Base-by-base conservation (phyloP, 2,329 filamentous ascomycete species). In the Lasiodiplodia hormozganensis region DNA sequence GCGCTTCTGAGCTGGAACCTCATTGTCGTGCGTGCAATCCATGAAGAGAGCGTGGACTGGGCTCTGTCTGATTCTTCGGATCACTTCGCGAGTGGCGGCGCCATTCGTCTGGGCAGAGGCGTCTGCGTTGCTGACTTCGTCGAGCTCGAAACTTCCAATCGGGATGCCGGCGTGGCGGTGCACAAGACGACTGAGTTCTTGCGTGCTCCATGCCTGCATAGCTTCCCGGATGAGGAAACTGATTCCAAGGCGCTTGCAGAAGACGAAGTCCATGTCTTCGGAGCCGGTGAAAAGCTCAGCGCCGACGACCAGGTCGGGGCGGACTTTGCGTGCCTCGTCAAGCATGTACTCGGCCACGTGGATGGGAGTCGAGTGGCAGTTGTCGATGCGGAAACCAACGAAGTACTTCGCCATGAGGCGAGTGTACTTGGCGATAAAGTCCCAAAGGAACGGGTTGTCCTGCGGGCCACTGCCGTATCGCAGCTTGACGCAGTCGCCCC, bases 11-110 rank as follows among this genome's bases (percentile, higher is more conserved):
- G 95, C 93, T 0, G 96, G 96, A 2, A 93, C 92, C 81, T 99
- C 95, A 74, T 99, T 99, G 82, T 99, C 96, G 79, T 99, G 96
- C 0, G 96, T 99, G 80, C 96, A 99, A 78, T 99, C 96, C 94
- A 98, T 98, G 81, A 99, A 97, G 0, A 99, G 84, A 0, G 95
- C 96, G 72, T 97, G 94, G 0, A 98, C 91, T 4, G 94, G 93
- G 3, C 89, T 92, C n/a, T 92, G 90, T 72, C 93, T 92, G 79
- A 99, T 94, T 70, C 87, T 90, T 72, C 90, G 91, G 72, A 97
- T 86, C 21, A 92, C 87, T 74, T 95, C 91, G 43, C 85, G 83
- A 38, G 83, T 77, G 34, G 74, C 75, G 75, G 74, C 69, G 62
- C 70, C 62, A 54, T 73, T 73, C 3, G 77, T 78, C 65, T 79